These are phyloP conservation scores for Arthrobotrys conoides DNA, from an alignment of 2,329 filamentous ascomycete species.

Conservation along the genomic window DNA sequence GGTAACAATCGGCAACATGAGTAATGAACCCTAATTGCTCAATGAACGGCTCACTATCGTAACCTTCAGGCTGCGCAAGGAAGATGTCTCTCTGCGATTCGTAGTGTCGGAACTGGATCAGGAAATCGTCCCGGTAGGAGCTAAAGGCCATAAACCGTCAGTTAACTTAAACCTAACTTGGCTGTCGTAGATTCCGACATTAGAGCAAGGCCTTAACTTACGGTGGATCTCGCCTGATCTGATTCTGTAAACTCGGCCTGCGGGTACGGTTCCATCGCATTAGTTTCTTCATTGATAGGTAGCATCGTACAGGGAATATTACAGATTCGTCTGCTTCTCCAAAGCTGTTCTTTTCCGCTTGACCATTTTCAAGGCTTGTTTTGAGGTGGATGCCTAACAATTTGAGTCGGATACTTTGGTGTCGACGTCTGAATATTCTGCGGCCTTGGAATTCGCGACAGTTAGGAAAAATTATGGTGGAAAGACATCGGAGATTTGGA, in stretches of 20 bases:
- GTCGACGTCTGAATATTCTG: conserved; percentile 28
- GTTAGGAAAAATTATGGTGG: conserved; percentile 23
- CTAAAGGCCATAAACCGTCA: conserved; percentile 67
- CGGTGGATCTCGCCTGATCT: conserved; percentile 64
- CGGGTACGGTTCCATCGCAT: conserved; percentile 30
- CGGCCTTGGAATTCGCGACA: conserved; percentile 22
- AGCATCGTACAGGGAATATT: conserved; percentile 25
- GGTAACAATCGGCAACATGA: conserved; percentile 94
- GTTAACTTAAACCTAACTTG: conserved; percentile 13
- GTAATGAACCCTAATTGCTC: conserved; percentile 94
- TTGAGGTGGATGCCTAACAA: conserved; percentile 22
- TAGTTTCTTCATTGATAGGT: conserved; percentile 17
- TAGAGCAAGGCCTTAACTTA: conserved; percentile 54
- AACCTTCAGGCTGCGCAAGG: conserved; percentile 78
- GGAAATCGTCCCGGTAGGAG: conserved; percentile 91
- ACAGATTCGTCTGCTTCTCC: conserved; percentile 64
- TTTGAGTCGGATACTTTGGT: background rate
- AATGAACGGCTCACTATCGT: conserved; percentile 83
- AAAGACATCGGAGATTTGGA: background rate
- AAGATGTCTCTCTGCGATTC: conserved; percentile 92
- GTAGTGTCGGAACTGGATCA: conserved; percentile 91
- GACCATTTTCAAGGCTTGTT: conserved; percentile 55
- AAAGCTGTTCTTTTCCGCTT: conserved; percentile 64
- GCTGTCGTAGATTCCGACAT: conserved; percentile 27
- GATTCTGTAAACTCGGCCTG: conserved; percentile 64